Evolutionary conservation across 371 early-diverging fungal genomes (phyloP).

Genomic region (Saksenaea oblongispora): DNA sequence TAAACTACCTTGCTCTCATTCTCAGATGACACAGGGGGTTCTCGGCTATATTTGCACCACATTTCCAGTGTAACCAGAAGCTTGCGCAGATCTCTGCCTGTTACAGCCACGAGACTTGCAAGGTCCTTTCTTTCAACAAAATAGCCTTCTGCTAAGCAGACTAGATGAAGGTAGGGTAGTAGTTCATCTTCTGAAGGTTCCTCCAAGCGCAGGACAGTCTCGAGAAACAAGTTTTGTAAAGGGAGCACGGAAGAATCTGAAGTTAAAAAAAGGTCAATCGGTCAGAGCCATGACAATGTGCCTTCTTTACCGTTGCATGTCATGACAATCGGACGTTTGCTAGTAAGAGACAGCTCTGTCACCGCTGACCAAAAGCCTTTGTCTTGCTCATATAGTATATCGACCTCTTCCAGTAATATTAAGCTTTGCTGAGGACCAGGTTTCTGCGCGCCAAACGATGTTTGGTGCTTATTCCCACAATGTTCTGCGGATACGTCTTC

Average conservation of each 20-base stretch:
- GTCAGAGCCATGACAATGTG: background rate
- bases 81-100: constrained; percentile 39
- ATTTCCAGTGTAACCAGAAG: constrained; percentile 33
- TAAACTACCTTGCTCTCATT: background rate
- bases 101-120: constrained; percentile 18
- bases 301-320: constrained; percentile 70
- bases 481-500: constrained; percentile 2
- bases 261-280: background rate
- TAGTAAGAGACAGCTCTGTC: constrained; percentile 65
- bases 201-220: constrained; percentile 21
- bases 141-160: constrained; percentile 41
- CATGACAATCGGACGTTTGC: constrained; percentile 80
- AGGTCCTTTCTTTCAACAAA: constrained; percentile 32
- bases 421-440: constrained; percentile 51
- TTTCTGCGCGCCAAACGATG: background rate
- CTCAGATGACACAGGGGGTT: background rate
- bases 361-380: constrained; percentile 80
- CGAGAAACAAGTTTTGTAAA: constrained; percentile 21
- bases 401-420: constrained; percentile 83
- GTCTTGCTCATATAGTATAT: constrained; percentile 82
- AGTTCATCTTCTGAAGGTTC: constrained; percentile 20
- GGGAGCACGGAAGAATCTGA: constrained; percentile 32
- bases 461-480: background rate
- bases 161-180: constrained; percentile 39
- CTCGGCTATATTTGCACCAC: constrained; percentile 8